phyloP scores from a whole-genome alignment of 148 eudicot genomes.

The Rhododendron griersonianum region DNA sequence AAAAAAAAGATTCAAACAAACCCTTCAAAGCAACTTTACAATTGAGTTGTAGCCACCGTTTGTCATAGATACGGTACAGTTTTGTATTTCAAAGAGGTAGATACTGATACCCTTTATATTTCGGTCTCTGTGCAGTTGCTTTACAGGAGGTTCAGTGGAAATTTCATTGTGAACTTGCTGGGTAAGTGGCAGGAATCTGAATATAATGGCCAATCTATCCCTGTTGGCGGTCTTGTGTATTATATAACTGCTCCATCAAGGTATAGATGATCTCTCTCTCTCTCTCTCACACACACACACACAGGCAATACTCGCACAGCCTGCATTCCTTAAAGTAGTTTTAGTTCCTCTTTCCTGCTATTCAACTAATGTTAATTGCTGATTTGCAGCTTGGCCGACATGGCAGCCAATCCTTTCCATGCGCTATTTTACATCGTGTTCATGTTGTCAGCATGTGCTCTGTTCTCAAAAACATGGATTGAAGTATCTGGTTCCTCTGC shows the following conservation, averaged over 20 bases:
- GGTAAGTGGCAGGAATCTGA: constrained; percentile 90
- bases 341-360: not conserved
- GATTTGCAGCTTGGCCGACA: constrained; percentile 65
- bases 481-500: constrained; percentile 96
- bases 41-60: not conserved
- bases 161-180: constrained; percentile 65
- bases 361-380: not conserved
- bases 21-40: not conserved
- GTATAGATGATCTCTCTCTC: constrained; percentile 18
- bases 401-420: constrained; percentile 91
- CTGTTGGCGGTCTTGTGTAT: constrained; percentile 94
- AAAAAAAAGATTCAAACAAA: not conserved
- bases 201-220: constrained; percentile 70
- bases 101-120: not conserved
- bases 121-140: constrained; percentile 41
- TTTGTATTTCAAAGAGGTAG: not conserved
- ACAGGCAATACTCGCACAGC: not conserved
- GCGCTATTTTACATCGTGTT: constrained; percentile 72
- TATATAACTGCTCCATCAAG: constrained; percentile 87
- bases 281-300: not conserved
- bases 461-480: constrained; percentile 90
- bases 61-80: not conserved
- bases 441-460: constrained; percentile 89
- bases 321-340: not conserved
- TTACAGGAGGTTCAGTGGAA: constrained; percentile 65